These are phyloP conservation scores for Calonectria montana DNA, from an alignment of 2,329 filamentous ascomycete species.

Conservation along the genomic window DNA sequence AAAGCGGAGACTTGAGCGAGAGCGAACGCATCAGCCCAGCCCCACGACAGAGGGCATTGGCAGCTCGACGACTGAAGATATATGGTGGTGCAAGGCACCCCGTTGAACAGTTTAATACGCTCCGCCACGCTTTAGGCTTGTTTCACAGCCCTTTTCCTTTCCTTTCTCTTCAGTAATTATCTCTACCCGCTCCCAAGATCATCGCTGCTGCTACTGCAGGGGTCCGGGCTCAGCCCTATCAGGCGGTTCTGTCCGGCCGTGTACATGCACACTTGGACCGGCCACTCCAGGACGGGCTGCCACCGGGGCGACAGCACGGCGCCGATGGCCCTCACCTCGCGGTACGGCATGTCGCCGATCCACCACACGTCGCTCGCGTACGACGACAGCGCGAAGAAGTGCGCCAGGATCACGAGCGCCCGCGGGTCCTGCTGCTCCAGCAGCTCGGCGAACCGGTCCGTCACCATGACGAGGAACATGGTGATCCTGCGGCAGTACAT, in stretches of 20 bases:
- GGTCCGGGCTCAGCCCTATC: not conserved
- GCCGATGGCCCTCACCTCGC: conserved; percentile 7
- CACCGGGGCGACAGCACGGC: not conserved
- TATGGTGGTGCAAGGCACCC: not conserved
- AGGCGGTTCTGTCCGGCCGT: not conserved
- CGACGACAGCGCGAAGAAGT: conserved; percentile 37
- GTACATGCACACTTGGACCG: not conserved
- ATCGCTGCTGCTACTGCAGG: not conserved
- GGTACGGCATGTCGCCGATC: conserved; percentile 18
- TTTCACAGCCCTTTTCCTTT: not conserved
- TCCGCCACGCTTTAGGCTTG: not conserved
- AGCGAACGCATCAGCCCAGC: not conserved
- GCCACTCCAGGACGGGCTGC: conserved; percentile 14
- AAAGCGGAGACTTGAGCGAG: not conserved
- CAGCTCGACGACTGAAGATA: not conserved
- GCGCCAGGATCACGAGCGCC: conserved; percentile 39
- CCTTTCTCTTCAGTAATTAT: not conserved
- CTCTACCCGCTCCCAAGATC: not conserved
- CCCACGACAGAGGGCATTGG: too few relatives aligned
- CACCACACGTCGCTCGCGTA: conserved; percentile 26
- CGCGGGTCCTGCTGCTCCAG: conserved; percentile 29
- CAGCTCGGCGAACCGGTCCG: conserved; percentile 29
- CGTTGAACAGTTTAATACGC: not conserved
- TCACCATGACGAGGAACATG: conserved; percentile 32
- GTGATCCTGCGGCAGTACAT: conserved; percentile 32